Evolutionary conservation across 1,139 yeast genomes (phyloP).

Genomic region (Candida sojae): DNA sequence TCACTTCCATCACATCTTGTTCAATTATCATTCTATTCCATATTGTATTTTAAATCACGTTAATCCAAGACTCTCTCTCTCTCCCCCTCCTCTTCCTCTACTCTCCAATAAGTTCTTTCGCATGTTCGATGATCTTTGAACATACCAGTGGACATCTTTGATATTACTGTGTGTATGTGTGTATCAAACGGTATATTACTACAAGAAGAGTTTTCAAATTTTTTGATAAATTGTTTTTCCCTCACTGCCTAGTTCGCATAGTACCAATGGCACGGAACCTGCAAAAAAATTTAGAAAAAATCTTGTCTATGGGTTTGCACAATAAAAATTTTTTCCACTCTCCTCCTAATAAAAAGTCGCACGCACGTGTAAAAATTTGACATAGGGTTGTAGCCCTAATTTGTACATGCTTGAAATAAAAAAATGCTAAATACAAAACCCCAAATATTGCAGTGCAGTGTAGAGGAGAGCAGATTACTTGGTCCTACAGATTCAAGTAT

Average conservation of each 20-base stretch:
- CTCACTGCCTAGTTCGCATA: slow-evolving; percentile 1
- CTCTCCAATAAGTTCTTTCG: not conserved
- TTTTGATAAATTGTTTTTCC: slow-evolving; percentile 7
- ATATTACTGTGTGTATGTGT: slow-evolving; percentile 12
- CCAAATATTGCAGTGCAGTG: no score
- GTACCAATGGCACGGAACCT: not conserved
- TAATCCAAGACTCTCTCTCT: no score
- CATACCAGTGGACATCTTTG: slow-evolving; percentile 39
- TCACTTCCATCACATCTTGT: not conserved
- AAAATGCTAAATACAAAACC: not conserved
- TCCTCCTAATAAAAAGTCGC: not conserved
- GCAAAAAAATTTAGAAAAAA: not conserved
- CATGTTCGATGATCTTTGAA: slow-evolving; percentile 7
- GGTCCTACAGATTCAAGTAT: not conserved
- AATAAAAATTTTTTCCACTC: not conserved
- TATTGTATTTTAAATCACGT: not conserved
- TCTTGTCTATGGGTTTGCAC: slow-evolving; percentile 3
- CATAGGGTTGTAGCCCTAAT: slow-evolving; percentile 9
- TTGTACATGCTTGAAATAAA: not conserved
- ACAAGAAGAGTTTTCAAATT: slow-evolving; percentile 6
- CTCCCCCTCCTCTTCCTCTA: not conserved
- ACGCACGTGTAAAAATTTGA: slow-evolving; percentile 5
- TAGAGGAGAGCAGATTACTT: no score
- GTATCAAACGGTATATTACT: slow-evolving; percentile 3
- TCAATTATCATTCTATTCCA: not conserved